Evolutionary conservation across 2,329 filamentous ascomycete species (phyloP), one percentile per base, ranked within the genome.

Genomic region (Verticillium tricorpus): DNA sequence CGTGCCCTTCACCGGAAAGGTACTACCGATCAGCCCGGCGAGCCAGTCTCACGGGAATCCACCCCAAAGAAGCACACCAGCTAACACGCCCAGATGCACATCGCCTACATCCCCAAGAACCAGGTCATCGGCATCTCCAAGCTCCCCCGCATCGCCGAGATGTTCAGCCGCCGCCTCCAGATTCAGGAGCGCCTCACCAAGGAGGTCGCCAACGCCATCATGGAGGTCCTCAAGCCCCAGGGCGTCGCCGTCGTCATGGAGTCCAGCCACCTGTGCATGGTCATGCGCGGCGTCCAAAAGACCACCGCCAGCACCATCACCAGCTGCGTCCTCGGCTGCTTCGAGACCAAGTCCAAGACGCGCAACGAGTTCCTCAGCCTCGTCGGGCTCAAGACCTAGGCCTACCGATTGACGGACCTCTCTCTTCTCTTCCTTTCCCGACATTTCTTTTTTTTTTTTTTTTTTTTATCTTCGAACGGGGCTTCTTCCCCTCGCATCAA

Each of bases 181-280:
- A 94, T 99, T 58, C 95, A 99, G 79, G 95, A 99, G 75, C 89
- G 95, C 37, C 83, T 99, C 37, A 99, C 95, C 28, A 96, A 96
- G 75, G 93, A 99, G 75, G 93, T 99, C 15, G 95, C 95, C 22
- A 86, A 97, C 65, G 94, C 95, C 17, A 89, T 99, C 65, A 93
- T 93, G 73, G 93, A 98, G 71, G 89, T 98, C 14, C 83, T 99
- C 57, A 90, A 96, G 74, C 95, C 95, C 2, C 92, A 96, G 72
- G 95, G 95, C 56, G 94, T 99, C 2, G 94, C 92, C 22, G 95
- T 99, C 2, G 94, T 99, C 63, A 97, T 99, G 89, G 95, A 99
- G 73, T 96, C 92, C 15, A 93, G 88, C 71, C 95, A 99, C 78
- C 81, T 98, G 56, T 99, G 95, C 81, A 99, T 98, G 94, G 93